Percentiles rank a stretch among this genome's conserved stretches.
Conservation (phyloP, 495 filamentous ascomycete genomes). For the Penicillium bialowiezense region DNA sequence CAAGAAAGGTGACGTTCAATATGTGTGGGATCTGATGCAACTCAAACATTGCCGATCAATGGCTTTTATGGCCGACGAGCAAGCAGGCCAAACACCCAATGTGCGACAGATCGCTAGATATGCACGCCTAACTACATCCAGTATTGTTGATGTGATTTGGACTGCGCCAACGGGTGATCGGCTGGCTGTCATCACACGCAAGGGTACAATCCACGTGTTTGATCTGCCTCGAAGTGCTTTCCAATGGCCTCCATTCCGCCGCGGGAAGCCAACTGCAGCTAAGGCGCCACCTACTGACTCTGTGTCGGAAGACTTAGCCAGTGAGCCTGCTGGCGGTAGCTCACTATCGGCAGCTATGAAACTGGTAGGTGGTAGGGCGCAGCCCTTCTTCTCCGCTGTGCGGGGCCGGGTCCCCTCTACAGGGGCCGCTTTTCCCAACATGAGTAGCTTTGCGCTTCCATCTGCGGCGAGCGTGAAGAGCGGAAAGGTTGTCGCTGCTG, state of each 20-base stretch:
- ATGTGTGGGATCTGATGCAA: slow-evolving; percentile 90
- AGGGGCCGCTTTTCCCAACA: slow-evolving; percentile 44
- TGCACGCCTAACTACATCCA: slow-evolving; percentile 84
- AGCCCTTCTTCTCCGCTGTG: slow-evolving; percentile 56
- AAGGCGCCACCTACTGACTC: slow-evolving; percentile 29
- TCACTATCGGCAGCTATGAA: slow-evolving; percentile 64
- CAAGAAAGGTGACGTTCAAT: slow-evolving; percentile 87
- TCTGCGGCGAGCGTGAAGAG: slow-evolving; percentile 68
- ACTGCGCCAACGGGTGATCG: slow-evolving; percentile 74
- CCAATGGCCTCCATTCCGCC: slow-evolving; percentile 84
- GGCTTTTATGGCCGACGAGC: slow-evolving; percentile 39
- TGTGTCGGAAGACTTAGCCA: slow-evolving; percentile 39
- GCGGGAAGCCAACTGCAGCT: slow-evolving; percentile 45
- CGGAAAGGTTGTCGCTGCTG: slow-evolving; percentile 76
- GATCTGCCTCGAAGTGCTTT: slow-evolving; percentile 81
- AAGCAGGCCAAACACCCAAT: slow-evolving; percentile 33
- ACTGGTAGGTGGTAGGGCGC: slow-evolving; percentile 53
- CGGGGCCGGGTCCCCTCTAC: slow-evolving; percentile 49
- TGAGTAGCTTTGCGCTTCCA: slow-evolving; percentile 49
- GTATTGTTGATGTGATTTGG: slow-evolving; percentile 88
- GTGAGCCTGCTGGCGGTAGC: slow-evolving; percentile 54
- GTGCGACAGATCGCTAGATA: slow-evolving; percentile 85
- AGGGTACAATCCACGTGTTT: slow-evolving; percentile 90
- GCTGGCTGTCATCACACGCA: slow-evolving; percentile 81
- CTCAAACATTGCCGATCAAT: slow-evolving; percentile 40